phyloP scores from a whole-genome alignment of 2,329 filamentous ascomycete species.

The Laburnicola sp. region DNA sequence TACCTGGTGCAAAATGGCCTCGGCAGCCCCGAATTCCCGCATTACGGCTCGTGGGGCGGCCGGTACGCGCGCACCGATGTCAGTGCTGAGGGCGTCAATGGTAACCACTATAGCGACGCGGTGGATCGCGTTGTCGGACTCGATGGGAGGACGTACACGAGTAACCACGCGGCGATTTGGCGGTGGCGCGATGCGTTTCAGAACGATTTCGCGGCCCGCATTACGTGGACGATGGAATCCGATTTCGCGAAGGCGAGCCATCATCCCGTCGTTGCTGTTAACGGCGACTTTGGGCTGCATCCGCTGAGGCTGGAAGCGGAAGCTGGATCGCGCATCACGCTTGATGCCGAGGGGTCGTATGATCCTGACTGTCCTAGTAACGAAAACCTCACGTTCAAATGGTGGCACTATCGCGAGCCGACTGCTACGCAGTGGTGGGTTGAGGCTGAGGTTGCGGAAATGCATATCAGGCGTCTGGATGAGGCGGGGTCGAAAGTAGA shows the following conservation, averaged over 20 bases:
- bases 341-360: constrained; percentile 54
- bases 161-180: constrained; percentile 57
- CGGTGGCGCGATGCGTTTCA: constrained; percentile 58
- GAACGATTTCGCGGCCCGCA: constrained; percentile 55
- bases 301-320: constrained; percentile 49
- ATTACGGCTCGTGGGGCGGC: constrained; percentile 56
- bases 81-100: constrained; percentile 39
- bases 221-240: constrained; percentile 51
- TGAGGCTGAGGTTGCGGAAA: constrained; percentile 46
- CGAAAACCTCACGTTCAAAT: constrained; percentile 50
- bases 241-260: constrained; percentile 49
- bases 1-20: constrained; percentile 56
- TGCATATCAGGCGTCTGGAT: constrained; percentile 40
- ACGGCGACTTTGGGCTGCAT: constrained; percentile 42
- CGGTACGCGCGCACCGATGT: constrained; percentile 46
- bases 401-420: constrained; percentile 55
- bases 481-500: constrained; percentile 34
- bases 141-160: constrained; percentile 41
- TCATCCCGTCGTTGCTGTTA: constrained; percentile 53
- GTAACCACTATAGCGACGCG: constrained; percentile 46
- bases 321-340: constrained; percentile 44
- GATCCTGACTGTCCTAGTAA: constrained; percentile 49
- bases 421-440: constrained; percentile 51
- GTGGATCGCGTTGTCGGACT: constrained; percentile 45
- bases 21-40: constrained; percentile 51